These are phyloP conservation scores for Waltiozyma sp. DNA, from an alignment of 1,139 yeast genomes.

Conservation along the genomic window DNA sequence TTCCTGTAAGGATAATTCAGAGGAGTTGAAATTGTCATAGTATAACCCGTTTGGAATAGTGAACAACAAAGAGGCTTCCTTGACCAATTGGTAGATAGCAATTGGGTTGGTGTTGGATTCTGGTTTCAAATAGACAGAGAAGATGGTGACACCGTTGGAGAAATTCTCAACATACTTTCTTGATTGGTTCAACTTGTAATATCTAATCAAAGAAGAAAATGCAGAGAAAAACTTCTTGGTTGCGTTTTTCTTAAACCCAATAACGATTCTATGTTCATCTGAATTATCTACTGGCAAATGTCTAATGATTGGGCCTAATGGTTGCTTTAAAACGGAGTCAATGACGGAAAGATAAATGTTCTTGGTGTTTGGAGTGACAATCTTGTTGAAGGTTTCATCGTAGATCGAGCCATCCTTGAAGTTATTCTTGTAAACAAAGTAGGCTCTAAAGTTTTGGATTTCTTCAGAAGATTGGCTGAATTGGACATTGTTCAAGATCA, in stretches of 20 bases:
- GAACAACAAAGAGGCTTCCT: conserved; percentile 87
- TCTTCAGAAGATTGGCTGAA: conserved; percentile 8
- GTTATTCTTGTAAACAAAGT: conserved; percentile 75
- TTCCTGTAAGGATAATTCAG: conserved; percentile 85
- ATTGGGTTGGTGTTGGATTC: conserved; percentile 30
- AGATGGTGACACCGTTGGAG: conserved; percentile 75
- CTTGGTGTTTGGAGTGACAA: conserved; percentile 75
- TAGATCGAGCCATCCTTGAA: conserved; percentile 61
- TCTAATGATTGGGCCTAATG: conserved; percentile 86
- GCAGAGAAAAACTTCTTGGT: conserved; percentile 87
- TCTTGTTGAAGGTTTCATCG: conserved; percentile 68
- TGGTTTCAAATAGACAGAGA: conserved; percentile 76
- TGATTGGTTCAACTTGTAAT: conserved; percentile 76
- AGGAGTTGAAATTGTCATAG: conserved; percentile 60
- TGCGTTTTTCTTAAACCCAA: conserved; percentile 79
- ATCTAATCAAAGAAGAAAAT: conserved; percentile 75
- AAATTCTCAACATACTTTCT: conserved; percentile 93
- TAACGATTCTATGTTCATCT: conserved; percentile 73
- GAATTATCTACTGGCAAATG: conserved; percentile 72
- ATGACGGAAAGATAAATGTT: conserved; percentile 64
- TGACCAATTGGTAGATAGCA: conserved; percentile 81
- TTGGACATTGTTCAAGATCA: conserved; percentile 35
- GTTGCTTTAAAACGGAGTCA: conserved; percentile 51
- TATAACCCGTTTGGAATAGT: conserved; percentile 85
- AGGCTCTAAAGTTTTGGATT: conserved; percentile 56